Evolutionary conservation across 768 basidiomycete genomes (phyloP), one percentile per base, ranked within the genome.

Genomic region (Boletus bicolor): DNA sequence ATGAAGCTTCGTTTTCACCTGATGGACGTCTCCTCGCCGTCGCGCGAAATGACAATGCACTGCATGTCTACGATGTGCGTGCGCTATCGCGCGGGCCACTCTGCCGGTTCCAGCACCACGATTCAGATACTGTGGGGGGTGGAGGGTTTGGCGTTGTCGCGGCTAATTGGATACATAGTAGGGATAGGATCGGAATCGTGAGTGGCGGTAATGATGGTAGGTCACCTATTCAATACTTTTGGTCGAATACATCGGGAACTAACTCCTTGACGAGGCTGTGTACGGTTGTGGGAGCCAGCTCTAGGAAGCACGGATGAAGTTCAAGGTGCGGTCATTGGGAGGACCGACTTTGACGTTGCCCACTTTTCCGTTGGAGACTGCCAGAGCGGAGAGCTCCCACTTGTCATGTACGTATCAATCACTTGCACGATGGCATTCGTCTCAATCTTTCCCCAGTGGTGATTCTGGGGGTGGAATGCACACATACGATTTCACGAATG

Each of bases 141-240:
- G 56, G 59, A 24, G 57, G 57, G 3, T 86, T 72, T 64, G 86
- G 85, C 0, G 68, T 86, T 28, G 75, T 80, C 3, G 75, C 79
- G 37, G 73, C 75, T 21, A 68, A 79, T 44, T 89, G 86, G 86
- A 68, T 82, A 14, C 72, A 81, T 49, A 73, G 70, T 8, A 68
- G 71, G 44, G 54, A 61, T 14, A 69, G 76, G 65, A 58, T 76
- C n/a, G 80, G 82, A 5, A 74, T 88, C 19, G 66, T 84, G 19
- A 85, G 81, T 9, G 85, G 82, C 4, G 86, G 87, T 0, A 74
- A 79, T 36, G 87, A 89, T 64, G 86, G 87, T 86, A 58, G 53
- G 79, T 63, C 46, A 11, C 42, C 14, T 21, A 37, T 43, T 17
- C 43, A 32, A 44, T 19, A 5, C 7, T 43, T 21, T 42, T 15